These are phyloP conservation scores for Fraxinus floribunda DNA, from an alignment of 305 asterid species.

Conservation along the genomic window DNA sequence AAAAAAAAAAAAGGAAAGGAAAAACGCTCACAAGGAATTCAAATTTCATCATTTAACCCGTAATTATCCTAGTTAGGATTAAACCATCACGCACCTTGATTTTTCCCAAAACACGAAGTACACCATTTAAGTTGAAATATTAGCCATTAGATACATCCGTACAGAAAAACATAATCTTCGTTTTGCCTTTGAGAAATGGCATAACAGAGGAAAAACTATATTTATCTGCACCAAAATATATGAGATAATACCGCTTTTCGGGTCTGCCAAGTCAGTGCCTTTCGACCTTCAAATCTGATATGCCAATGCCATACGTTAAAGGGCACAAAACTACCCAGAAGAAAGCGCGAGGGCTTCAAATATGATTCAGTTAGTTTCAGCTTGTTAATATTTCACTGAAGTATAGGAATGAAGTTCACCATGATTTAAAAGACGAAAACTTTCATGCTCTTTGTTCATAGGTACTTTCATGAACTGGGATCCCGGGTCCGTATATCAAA, in stretches of 20 bases:
- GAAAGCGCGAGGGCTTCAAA: neutral
- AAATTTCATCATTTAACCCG: neutral
- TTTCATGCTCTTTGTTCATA: constrained; percentile 37
- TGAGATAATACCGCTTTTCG: neutral
- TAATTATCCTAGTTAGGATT: neutral
- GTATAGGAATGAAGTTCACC: neutral
- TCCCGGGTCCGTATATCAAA: constrained; percentile 82
- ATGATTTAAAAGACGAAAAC: neutral
- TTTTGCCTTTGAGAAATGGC: neutral
- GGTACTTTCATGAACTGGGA: constrained; percentile 47
- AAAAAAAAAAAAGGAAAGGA: neutral
- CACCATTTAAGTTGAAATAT: neutral
- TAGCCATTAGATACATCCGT: neutral
- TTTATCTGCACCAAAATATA: neutral
- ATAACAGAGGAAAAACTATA: neutral
- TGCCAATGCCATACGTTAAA: neutral
- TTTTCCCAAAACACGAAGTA: neutral
- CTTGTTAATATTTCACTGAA: neutral
- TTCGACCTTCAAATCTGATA: neutral
- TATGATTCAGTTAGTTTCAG: constrained; percentile 5
- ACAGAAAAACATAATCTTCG: neutral
- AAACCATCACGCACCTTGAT: neutral
- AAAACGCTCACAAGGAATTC: neutral
- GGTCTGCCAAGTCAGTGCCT: neutral
- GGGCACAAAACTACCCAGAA: neutral